These are phyloP conservation scores for Hypomontagnella monticulosa DNA, from an alignment of 495 filamentous ascomycete genomes.

Conservation along the genomic window DNA sequence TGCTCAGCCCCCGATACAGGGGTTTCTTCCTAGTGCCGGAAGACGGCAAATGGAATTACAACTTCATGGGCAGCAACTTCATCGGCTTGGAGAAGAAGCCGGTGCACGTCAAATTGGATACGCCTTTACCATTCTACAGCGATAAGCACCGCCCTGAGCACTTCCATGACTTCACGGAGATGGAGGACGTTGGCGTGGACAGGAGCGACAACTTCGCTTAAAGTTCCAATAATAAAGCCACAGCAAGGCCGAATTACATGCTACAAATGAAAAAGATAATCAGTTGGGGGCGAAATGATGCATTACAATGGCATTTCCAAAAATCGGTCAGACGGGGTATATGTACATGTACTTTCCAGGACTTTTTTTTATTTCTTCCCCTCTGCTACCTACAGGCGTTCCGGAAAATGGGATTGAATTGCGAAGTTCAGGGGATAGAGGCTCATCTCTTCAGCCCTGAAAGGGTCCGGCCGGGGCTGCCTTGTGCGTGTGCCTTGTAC, in stretches of 20 bases:
- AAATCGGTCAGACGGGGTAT: slow-evolving; percentile 27
- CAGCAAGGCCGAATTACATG: slow-evolving; percentile 1
- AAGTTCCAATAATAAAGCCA: slow-evolving; percentile 13
- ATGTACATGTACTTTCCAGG: slow-evolving; percentile 6
- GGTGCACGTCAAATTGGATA: slow-evolving; percentile 92
- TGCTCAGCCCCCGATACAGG: slow-evolving; percentile 89
- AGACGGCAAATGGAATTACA: slow-evolving; percentile 94
- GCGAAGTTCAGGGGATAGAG: slow-evolving; percentile 24
- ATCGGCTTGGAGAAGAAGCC: slow-evolving; percentile 86
- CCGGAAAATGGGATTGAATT: slow-evolving; percentile 34
- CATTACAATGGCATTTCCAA: slow-evolving; percentile 34
- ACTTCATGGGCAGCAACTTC: slow-evolving; percentile 93
- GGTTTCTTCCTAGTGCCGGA: slow-evolving; percentile 97
- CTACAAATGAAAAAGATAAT: slow-evolving; percentile 5
- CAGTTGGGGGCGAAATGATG: slow-evolving; percentile 23
- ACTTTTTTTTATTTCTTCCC: background rate
- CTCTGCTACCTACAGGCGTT: slow-evolving; percentile 22
- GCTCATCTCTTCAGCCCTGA: slow-evolving; percentile 21
- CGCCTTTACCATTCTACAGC: slow-evolving; percentile 89
- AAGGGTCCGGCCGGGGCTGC: background rate
- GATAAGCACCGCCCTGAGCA: slow-evolving; percentile 92
- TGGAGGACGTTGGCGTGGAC: slow-evolving; percentile 92
- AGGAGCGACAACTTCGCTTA: slow-evolving; percentile 87
- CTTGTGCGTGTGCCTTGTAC: slow-evolving; percentile 4
- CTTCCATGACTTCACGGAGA: slow-evolving; percentile 91